phyloP scores from a whole-genome alignment of 2,329 filamentous ascomycete species.

The Colletotrichum scovillei region DNA sequence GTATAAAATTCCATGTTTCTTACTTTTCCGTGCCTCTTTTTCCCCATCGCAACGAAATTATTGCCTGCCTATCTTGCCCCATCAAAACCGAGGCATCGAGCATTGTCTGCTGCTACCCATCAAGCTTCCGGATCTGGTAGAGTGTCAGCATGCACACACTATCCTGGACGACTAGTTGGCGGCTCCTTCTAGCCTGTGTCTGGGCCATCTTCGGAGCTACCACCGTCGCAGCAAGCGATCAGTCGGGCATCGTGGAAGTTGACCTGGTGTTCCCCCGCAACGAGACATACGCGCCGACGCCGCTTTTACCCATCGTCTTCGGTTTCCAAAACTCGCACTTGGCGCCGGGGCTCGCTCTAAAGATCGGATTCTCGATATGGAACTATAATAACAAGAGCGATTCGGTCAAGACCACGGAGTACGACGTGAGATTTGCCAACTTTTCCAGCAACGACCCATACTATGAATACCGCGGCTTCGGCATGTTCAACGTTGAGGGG shows the following conservation, averaged over 20 bases:
- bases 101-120: background rate
- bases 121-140: background rate
- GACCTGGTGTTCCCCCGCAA: conserved; percentile 46
- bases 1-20: background rate
- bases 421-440: background rate
- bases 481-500: conserved; percentile 29
- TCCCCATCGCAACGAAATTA: background rate
- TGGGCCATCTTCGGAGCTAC: background rate
- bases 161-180: background rate
- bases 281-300: conserved; percentile 42
- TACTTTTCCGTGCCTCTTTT: background rate
- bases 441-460: conserved; percentile 26
- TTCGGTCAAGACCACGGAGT: background rate
- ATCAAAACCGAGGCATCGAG: background rate
- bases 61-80: background rate
- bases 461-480: conserved; percentile 17
- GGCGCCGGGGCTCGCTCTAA: conserved; percentile 32
- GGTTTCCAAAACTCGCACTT: conserved; percentile 41
- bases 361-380: conserved; percentile 14
- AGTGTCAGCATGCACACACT: background rate
- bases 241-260: conserved; percentile 38
- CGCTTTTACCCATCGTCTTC: conserved; percentile 43
- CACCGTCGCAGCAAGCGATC: background rate
- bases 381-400: conserved; percentile 20
- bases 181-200: background rate